Base-by-base conservation (phyloP, 176 grass and related monocot genomes). In the Elaeis guineensis region DNA sequence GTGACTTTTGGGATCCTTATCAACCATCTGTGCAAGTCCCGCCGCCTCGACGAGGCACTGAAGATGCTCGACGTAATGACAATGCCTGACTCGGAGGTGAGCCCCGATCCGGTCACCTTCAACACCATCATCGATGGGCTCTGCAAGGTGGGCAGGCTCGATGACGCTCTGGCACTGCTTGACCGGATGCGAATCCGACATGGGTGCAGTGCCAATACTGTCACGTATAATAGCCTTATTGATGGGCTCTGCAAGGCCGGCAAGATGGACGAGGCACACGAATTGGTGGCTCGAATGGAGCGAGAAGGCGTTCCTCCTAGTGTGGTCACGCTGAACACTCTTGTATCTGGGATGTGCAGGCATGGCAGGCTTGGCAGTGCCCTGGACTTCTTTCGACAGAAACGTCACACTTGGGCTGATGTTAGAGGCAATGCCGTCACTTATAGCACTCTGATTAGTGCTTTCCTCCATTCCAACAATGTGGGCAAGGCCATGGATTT, bases 21-120 rank as follows among this genome's bases (percentile, higher is more conserved):
- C 57, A 83, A 80, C n/a, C 18, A 17, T 2, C 59, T 97, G 3
- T 89, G 81, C 77, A 91, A 83, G 76, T 71, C 73, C 11, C 62
- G 55, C 21, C 78, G 75, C 21, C 29, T 91, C 1, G 69, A 67
- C 7, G 78, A 87, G 19, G 92, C 81, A 14, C 81, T 85, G 19
- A 80, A 59, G 63, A 25, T 97, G 81, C 69, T 97, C 66, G 84
- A 89, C 25, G 70, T 60, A 89, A 91, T 97, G 92, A 69, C 80
- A 1, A 20, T 16, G 0, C 55, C 75, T 19, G 63, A 75, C 19
- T 91, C 73, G 0, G 81, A 59, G 12, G 76, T 85, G 16, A 50
- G 35, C 16, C 70, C 72, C 1, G 76, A 83, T 65, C 49, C 58
- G 2, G 57, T 85, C 54, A 73, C 60, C 5, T 63, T 97, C 50